phyloP scores from a whole-genome alignment of 768 basidiomycete species.

The Podaxis rugospora region DNA sequence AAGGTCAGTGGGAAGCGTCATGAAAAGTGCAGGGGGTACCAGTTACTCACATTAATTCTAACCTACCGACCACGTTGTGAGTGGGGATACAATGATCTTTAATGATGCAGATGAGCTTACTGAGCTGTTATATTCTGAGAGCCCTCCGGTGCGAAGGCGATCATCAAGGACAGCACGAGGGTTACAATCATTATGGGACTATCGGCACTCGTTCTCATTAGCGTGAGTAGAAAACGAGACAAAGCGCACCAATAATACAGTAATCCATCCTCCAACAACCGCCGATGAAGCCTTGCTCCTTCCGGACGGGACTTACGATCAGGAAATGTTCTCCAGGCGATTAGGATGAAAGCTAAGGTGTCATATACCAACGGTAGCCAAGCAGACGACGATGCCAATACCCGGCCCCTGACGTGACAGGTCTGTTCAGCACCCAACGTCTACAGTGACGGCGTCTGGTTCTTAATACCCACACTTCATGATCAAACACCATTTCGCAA shows the following conservation, averaged over 20 bases:
- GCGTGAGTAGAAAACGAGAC: neutral
- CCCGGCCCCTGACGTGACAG: constrained; percentile 23
- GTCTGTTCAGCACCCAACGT: neutral
- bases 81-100: neutral
- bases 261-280: constrained; percentile 43
- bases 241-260: constrained; percentile 40
- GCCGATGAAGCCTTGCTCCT: constrained; percentile 32
- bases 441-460: neutral
- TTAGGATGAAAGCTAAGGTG: constrained; percentile 35
- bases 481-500: constrained; percentile 36
- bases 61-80: neutral
- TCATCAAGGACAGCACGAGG: constrained; percentile 42
- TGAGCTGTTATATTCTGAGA: constrained; percentile 44
- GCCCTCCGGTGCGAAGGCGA: constrained; percentile 35
- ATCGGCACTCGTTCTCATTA: neutral
- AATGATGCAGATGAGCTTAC: constrained; percentile 23
- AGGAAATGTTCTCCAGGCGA: constrained; percentile 33
- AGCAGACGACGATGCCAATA: constrained; percentile 41
- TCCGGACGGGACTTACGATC: constrained; percentile 20
- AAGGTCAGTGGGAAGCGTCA: neutral
- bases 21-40: neutral
- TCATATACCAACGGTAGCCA: constrained; percentile 49
- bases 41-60: constrained; percentile 4
- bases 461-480: constrained; percentile 8
- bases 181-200: constrained; percentile 45